A percentile compares a stretch with the other conserved stretches of the same genome.
These are phyloP conservation scores for Cynara cardunculus DNA, from an alignment of 129 eudicot species.

Conservation along the genomic window DNA sequence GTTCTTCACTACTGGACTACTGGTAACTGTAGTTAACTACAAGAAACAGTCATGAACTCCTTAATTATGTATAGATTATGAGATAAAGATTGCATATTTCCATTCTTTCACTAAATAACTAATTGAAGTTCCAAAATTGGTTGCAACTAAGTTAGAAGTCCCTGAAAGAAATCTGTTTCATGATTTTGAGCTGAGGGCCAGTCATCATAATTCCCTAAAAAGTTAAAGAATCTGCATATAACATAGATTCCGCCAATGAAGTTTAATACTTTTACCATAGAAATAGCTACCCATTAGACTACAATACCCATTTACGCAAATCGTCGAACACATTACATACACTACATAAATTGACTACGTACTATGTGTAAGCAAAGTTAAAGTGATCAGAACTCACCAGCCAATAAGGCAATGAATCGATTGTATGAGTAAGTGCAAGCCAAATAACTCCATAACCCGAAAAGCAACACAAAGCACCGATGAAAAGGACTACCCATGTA, in stretches of 20 bases:
- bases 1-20: too few relatives aligned
- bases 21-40: too few relatives aligned
- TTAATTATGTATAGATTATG: not conserved
- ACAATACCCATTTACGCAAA: not conserved
- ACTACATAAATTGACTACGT: not conserved
- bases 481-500: conserved; percentile 48
- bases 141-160: not conserved
- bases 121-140: not conserved
- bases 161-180: not conserved
- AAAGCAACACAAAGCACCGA: conserved; percentile 46
- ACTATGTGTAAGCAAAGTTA: not conserved
- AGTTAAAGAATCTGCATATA: not conserved
- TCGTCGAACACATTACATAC: not conserved
- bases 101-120: not conserved
- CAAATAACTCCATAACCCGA: conserved; percentile 65
- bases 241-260: not conserved
- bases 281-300: not conserved
- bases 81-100: not conserved
- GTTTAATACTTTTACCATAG: not conserved
- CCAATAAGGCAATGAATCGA: conserved; percentile 45
- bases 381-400: conserved; percentile 30
- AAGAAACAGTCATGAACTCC: not conserved
- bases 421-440: conserved; percentile 48
- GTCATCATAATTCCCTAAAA: too few relatives aligned
- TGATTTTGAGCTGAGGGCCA: too few relatives aligned